Percentiles rank a stretch among this genome's conserved stretches.
These are phyloP conservation scores for Trichoderma gamsii DNA, from an alignment of 495 filamentous ascomycete genomes.

Conservation along the genomic window DNA sequence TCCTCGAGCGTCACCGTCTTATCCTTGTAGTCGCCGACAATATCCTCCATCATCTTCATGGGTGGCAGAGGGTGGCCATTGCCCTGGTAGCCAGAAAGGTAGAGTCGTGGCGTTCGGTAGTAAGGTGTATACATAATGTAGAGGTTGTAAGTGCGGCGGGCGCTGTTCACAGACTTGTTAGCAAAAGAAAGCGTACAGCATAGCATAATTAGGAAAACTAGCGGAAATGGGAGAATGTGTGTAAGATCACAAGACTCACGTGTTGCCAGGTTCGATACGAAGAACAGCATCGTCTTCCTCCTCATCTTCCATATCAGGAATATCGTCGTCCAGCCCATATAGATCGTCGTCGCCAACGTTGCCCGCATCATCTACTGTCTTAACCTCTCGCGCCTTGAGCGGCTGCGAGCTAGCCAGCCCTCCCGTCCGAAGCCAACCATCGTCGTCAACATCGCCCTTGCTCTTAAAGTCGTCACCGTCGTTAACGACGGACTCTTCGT, in stretches of 20 bases:
- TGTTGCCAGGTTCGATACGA: conserved; percentile 60
- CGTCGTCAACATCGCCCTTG: conserved; percentile 58
- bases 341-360: conserved; percentile 68
- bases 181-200: too few species aligned
- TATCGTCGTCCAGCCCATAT: conserved; percentile 81
- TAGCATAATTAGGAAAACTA: not conserved
- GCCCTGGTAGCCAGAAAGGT: conserved; percentile 84
- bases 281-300: conserved; percentile 98
- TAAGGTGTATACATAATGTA: conserved; percentile 97
- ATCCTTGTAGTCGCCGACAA: conserved; percentile 98
- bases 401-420: conserved; percentile 66
- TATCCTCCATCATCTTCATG: conserved; percentile 96
- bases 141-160: conserved; percentile 85
- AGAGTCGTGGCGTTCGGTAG: conserved; percentile 93
- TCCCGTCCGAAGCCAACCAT: conserved; percentile 89
- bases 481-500: conserved; percentile 75
- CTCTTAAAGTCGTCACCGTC: conserved; percentile 62
- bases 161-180: conserved; percentile 40
- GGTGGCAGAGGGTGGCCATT: conserved; percentile 79
- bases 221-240: conserved; percentile 13
- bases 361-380: conserved; percentile 76
- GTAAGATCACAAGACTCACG: conserved; percentile 38
- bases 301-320: conserved; percentile 97
- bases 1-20: conserved; percentile 98
- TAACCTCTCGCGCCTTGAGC: conserved; percentile 68